These are phyloP conservation scores for Centaurea solstitialis DNA, from an alignment of 129 eudicot species.

Conservation along the genomic window DNA sequence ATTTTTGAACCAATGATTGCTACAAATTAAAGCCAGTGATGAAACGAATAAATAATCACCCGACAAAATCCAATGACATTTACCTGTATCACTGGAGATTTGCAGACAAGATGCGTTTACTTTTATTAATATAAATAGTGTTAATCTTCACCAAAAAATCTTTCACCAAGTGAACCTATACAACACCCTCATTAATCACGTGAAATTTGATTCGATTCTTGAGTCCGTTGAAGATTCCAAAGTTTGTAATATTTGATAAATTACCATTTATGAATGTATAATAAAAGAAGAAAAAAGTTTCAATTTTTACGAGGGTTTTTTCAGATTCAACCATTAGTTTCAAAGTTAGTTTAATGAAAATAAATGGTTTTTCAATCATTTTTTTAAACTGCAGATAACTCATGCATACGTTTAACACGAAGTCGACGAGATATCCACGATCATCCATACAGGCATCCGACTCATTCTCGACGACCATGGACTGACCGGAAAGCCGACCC, in stretches of 20 bases:
- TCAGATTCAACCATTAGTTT: too few species aligned
- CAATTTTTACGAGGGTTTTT: neutral
- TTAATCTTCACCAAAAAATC: too few species aligned
- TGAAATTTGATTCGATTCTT: neutral
- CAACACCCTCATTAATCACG: neutral
- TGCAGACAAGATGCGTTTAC: slow-evolving; percentile 13
- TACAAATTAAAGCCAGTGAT: neutral
- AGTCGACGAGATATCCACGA: too few species aligned
- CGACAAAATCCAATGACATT: slow-evolving; percentile 9
- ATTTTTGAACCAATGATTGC: slow-evolving; percentile 8
- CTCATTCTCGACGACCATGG: too few species aligned
- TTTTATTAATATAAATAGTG: neutral
- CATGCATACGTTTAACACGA: too few species aligned
- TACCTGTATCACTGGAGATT: neutral
- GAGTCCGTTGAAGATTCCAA: neutral
- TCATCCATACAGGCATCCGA: too few species aligned
- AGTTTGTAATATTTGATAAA: neutral
- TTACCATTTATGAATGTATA: neutral
- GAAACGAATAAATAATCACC: neutral
- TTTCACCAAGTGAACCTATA: slow-evolving; percentile 3
- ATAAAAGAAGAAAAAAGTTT: neutral
- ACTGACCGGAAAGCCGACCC: too few species aligned
- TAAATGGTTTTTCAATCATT: neutral
- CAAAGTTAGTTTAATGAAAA: neutral
- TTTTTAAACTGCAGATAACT: too few species aligned